phyloP scores from a whole-genome alignment of 2,329 filamentous ascomycete genomes.

The Colletotrichum sojae region DNA sequence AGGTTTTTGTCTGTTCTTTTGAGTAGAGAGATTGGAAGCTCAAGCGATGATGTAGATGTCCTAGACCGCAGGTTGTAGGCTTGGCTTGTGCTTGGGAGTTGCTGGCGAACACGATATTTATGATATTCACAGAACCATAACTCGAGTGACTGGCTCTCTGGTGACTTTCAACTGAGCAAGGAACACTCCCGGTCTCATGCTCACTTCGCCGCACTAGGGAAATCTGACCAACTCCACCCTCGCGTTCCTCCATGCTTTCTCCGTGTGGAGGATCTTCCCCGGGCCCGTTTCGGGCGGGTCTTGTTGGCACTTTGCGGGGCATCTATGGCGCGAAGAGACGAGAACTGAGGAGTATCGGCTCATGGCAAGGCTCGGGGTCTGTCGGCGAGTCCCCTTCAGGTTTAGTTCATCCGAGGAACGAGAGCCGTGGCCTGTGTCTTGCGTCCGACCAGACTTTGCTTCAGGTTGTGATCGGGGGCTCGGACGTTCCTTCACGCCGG shows the following conservation, averaged over 20 bases:
- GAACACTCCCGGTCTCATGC: neutral
- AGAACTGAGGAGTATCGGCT: neutral
- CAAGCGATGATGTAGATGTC: too few species aligned
- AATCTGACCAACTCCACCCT: conserved; percentile 9
- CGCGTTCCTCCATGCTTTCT: neutral
- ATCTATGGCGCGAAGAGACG: neutral
- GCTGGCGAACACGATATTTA: neutral
- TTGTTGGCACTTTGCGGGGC: neutral
- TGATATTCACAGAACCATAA: neutral
- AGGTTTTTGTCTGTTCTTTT: too few species aligned
- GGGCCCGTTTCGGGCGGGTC: neutral
- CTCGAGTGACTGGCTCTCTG: too few species aligned
- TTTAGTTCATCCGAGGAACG: conserved; percentile 18
- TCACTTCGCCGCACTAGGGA: conserved; percentile 18
- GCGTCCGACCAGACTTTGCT: neutral
- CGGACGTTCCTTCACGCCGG: too few species aligned
- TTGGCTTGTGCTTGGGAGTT: too few species aligned
- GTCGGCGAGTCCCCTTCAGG: neutral
- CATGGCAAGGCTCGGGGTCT: neutral
- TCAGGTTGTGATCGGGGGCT: neutral
- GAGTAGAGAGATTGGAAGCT: too few species aligned
- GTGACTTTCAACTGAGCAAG: neutral
- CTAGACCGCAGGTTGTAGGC: too few species aligned
- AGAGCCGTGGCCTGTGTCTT: neutral
- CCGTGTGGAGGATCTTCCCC: neutral